phyloP scores from a whole-genome alignment of 2,329 filamentous ascomycete species.

The Grosmannia penicillata region DNA sequence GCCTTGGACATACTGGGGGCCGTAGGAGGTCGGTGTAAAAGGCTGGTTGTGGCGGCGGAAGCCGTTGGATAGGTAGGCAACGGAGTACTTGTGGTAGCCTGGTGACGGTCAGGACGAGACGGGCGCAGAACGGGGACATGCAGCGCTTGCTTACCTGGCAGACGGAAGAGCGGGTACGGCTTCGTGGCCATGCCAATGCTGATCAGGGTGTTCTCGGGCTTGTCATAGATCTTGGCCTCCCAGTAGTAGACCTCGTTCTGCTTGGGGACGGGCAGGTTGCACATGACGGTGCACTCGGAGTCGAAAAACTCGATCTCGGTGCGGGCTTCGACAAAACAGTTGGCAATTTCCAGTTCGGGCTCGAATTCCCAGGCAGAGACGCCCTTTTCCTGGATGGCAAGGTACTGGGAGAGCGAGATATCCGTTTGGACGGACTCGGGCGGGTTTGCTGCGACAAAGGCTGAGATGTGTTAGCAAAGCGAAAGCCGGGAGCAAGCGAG shows the following conservation, averaged over 20 bases:
- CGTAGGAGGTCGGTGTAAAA: slow-evolving; percentile 67
- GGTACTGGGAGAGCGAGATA: slow-evolving; percentile 91
- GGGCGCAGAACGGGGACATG: background rate
- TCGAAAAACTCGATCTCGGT: slow-evolving; percentile 99
- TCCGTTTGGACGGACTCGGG: slow-evolving; percentile 92
- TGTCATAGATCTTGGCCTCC: slow-evolving; percentile 98
- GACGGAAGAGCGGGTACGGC: slow-evolving; percentile 84
- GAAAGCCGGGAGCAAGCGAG: background rate
- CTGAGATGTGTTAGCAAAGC: slow-evolving; percentile 28
- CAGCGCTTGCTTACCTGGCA: slow-evolving; percentile 55
- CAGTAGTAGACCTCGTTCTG: slow-evolving; percentile 99
- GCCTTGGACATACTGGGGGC: slow-evolving; percentile 73
- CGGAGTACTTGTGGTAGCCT: slow-evolving; percentile 87
- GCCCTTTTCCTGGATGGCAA: slow-evolving; percentile 97
- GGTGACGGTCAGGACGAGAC: background rate
- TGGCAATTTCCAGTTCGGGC: slow-evolving; percentile 95
- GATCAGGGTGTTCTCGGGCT: slow-evolving; percentile 74
- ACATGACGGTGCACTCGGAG: slow-evolving; percentile 92
- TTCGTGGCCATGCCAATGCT: slow-evolving; percentile 94
- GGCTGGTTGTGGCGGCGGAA: slow-evolving; percentile 85
- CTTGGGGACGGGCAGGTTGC: slow-evolving; percentile 91
- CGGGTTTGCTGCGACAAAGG: slow-evolving; percentile 85
- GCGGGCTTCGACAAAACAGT: slow-evolving; percentile 91
- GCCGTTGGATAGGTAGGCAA: slow-evolving; percentile 81
- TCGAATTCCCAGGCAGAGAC: slow-evolving; percentile 99